Evolutionary conservation across 306 rosid genomes (phyloP), one percentile per base, ranked within the genome.

Genomic region (barrel medic (Medicago truncatula)): DNA sequence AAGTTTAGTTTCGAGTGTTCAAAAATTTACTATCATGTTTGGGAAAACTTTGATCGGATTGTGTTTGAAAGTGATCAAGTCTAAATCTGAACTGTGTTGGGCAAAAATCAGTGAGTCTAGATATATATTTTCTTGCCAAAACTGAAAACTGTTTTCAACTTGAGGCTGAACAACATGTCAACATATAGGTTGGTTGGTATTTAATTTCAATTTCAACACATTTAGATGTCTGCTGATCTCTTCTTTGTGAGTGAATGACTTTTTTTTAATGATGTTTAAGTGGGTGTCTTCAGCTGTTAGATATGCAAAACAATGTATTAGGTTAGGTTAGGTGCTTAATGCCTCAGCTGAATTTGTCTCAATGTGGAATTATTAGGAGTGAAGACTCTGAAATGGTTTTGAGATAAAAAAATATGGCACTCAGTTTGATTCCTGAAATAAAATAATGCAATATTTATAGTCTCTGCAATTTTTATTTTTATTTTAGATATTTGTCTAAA

Each of bases 1-100:
- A 58, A 56, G 16, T 25, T 46, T 17, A 31, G 53, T 56, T 28
- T 49, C 40, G 79, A 52, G 54, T 9, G 64, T 64, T 43, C 73
- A 50, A 64, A 76, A 7, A 53, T 34, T 46, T 31, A 31, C 9
- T 14, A 52, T 13, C 40, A 49, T 75, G 62, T 34, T 63, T 47
- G 78, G 13, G n/a, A 17, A 62, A 75, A 3, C 17, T 44, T 13
- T 62, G 43, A 23, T 46, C 62, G 9, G 78, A 4, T 47, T 49
- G 53, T 25, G 28, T 25, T 28, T 28, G 31, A 28, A 28, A 28
- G 31, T 28, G 31, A 28, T 28, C 31, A 28, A 28, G 31, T 28
- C 31, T 28, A 28, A 28, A 28, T 3, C 31, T 28, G 31, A 28
- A 28, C 31, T 28, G 31, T 28, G 31, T 28, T 28, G 31, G 31